These are phyloP conservation scores for Myriangium duriaei DNA, from an alignment of 2,329 filamentous ascomycete species.

Conservation along the genomic window DNA sequence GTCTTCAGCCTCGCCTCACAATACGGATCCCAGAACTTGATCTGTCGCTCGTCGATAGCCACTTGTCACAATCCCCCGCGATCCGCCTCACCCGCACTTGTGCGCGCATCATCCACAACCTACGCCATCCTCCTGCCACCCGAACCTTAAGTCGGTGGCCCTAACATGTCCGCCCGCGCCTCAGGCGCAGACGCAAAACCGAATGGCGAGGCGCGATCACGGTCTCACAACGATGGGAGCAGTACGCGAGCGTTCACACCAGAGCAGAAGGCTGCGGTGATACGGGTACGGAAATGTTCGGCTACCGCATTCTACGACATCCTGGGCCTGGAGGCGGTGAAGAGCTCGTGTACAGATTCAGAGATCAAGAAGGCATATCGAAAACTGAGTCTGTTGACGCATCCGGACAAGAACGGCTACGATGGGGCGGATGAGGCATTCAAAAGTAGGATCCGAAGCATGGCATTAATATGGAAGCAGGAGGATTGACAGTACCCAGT, in stretches of 20 bases:
- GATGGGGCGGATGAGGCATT: constrained; percentile 94
- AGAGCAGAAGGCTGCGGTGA: constrained; percentile 83
- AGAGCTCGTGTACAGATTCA: constrained; percentile 55
- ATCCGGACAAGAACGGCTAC: constrained; percentile 98
- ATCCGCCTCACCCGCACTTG: too few relatives aligned
- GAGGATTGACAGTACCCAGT: constrained; percentile 32
- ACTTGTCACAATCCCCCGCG: too few relatives aligned
- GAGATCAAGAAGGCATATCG: constrained; percentile 98
- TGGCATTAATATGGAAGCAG: background rate
- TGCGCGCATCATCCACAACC: too few relatives aligned
- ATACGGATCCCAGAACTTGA: too few relatives aligned
- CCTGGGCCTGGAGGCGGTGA: constrained; percentile 55
- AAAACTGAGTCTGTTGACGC: constrained; percentile 84
- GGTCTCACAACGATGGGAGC: constrained; percentile 65
- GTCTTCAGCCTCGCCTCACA: too few relatives aligned
- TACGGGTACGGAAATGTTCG: constrained; percentile 73
- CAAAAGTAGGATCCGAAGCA: constrained; percentile 51
- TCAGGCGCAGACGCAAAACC: constrained; percentile 26
- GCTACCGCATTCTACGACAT: constrained; percentile 95
- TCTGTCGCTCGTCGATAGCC: too few relatives aligned
- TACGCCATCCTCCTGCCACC: too few relatives aligned
- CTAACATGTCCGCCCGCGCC: constrained; percentile 31
- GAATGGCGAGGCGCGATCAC: constrained; percentile 30
- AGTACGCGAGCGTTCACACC: constrained; percentile 67
- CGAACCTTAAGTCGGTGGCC: too few relatives aligned